Base-by-base conservation (phyloP, 768 basidiomycete genomes). In the Leccinum rimulosum region DNA sequence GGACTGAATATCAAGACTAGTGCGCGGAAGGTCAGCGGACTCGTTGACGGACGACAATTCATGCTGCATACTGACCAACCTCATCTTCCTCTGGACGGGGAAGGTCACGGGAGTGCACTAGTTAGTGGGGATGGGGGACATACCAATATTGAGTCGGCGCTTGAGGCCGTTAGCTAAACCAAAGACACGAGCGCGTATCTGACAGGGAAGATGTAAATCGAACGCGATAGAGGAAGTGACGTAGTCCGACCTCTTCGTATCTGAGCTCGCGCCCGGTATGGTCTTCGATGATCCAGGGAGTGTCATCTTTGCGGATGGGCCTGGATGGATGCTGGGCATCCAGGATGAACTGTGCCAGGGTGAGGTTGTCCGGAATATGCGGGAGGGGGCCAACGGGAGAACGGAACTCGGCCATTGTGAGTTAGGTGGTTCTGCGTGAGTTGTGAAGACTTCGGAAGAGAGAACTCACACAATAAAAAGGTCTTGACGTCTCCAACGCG, bases 1-100 rank as follows among this genome's bases (percentile, higher is more conserved):
- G 84, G 79, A 60, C 86, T 85, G 69, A 83, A 87, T 45, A 88
- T 66, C 57, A 87, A 75, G 8, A 86, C 88, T 88, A 62, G 53
- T 4, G 8, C 33, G 28, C n/a, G 10, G 28, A 59, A n/a, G 36
- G 45, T 65, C 25, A 73, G 50, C 8, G 10, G 33, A 30, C 30
- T 19, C 9, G 15, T 59, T 28, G 4, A 50, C 28, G 7, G 11
- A 30, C 4, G 28, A 30, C 14, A 10, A 15, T 25, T 35, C 17
- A 17, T 8, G 5, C 10, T 38, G 3, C n/a, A 40, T 31, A 64
- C 76, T 57, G 55, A 79, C 77, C 75, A 22, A 78, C 76, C 36
- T 78, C 75, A 35, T 77, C 67, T 38, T 77, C 72, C 51, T 66
- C 77, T 79, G 47, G 45, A 7, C 25, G 51, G 31, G 53, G 15